These are phyloP conservation scores for Flaveria bidentis DNA, from an alignment of 129 eudicot species.

Conservation along the genomic window DNA sequence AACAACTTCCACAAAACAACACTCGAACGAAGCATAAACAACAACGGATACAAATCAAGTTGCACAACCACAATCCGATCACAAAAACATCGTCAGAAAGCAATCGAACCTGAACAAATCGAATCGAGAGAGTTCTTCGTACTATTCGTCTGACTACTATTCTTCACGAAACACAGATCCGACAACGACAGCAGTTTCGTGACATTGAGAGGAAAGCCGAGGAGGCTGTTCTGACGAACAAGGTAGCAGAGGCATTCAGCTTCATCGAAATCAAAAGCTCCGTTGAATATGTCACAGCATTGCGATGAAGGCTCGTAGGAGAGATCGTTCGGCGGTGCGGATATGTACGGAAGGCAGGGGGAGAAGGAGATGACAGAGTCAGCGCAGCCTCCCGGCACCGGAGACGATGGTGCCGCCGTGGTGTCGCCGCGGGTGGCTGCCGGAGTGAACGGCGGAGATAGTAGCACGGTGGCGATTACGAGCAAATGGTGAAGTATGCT, in stretches of 20 bases:
- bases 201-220: conserved; percentile 62
- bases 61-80: neutral
- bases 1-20: neutral
- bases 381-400: conserved; percentile 40
- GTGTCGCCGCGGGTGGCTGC: conserved; percentile 23
- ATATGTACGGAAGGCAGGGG: conserved; percentile 58
- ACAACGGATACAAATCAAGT: neutral
- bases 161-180: conserved; percentile 37
- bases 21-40: neutral
- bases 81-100: neutral
- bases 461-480: conserved; percentile 30
- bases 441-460: neutral
- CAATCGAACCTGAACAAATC: conserved; percentile 47
- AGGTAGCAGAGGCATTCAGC: conserved; percentile 66
- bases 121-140: conserved; percentile 34
- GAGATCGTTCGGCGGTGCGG: conserved; percentile 55
- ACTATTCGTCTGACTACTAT: neutral
- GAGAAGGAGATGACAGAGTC: conserved; percentile 60
- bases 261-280: conserved; percentile 38
- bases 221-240: conserved; percentile 36
- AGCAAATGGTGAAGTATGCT: conserved; percentile 1
- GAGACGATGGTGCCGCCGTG: conserved; percentile 32
- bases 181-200: conserved; percentile 49
- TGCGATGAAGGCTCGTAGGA: conserved; percentile 43
- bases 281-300: conserved; percentile 51